These are phyloP conservation scores for Teunomyces atbi DNA, from an alignment of 805 yeast genomes.

Conservation along the genomic window DNA sequence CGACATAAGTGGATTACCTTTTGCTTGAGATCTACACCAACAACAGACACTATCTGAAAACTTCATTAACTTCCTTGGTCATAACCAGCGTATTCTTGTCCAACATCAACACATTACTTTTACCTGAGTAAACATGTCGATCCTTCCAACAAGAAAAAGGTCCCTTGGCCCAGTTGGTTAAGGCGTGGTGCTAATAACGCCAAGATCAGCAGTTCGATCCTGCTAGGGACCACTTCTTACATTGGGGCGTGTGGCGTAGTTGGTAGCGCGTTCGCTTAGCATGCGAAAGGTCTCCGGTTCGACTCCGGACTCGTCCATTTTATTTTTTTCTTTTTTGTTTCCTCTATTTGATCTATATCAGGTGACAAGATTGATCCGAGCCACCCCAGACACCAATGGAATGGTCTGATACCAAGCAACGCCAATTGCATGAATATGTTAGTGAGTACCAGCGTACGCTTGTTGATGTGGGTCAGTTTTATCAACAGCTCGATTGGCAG, in stretches of 20 bases:
- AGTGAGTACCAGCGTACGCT: constrained; percentile 9
- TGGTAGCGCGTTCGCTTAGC: constrained; percentile 52
- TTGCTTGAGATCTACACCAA: no score
- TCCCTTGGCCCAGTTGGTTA: constrained; percentile 57
- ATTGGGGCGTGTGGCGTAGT: constrained; percentile 47
- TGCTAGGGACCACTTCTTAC: constrained; percentile 66
- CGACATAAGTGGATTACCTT: not conserved
- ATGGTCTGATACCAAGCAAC: constrained; percentile 17
- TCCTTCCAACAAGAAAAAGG: constrained; percentile 11
- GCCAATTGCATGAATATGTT: constrained; percentile 13
- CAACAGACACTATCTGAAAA: no score
- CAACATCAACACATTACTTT: no score
- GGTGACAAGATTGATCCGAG: not conserved
- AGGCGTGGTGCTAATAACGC: constrained; percentile 55
- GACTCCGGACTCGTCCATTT: constrained; percentile 42
- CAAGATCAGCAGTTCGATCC: constrained; percentile 83
- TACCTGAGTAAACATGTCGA: not conserved
- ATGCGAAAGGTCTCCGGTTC: constrained; percentile 51
- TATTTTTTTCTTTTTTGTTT: constrained; percentile 11
- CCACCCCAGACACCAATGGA: constrained; percentile 8
- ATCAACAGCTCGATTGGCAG: constrained; percentile 18
- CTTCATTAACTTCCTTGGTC: no score
- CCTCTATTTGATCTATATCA: not conserved
- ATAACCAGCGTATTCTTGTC: no score
- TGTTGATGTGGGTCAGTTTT: constrained; percentile 13